A percentile compares a stretch with the other conserved stretches of the same genome.
These are phyloP conservation scores for Thymus quinquecostatus DNA, from an alignment of 257 asterid genomes.

Conservation along the genomic window DNA sequence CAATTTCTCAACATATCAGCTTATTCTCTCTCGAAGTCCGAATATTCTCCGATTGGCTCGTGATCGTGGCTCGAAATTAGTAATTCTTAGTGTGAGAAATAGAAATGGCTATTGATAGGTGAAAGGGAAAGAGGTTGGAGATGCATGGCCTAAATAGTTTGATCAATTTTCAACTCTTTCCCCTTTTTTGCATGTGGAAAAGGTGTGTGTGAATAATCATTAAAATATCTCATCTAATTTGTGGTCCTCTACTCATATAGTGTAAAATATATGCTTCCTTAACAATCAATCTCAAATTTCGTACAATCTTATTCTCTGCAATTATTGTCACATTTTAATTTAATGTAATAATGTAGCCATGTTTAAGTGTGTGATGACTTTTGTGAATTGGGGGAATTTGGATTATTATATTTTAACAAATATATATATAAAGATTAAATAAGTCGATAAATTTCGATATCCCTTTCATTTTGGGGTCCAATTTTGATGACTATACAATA, in stretches of 20 bases:
- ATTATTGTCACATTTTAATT: no score
- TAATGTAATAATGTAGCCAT: no score
- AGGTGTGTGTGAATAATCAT: not conserved
- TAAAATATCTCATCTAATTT: not conserved
- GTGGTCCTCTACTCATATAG: not conserved
- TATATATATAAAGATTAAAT: not conserved
- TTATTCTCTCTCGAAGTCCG: no score
- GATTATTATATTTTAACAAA: not conserved
- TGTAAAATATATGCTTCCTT: not conserved
- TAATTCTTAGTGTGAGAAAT: no score
- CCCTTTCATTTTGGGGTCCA: not conserved
- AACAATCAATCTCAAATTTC: not conserved
- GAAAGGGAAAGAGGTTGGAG: conserved; percentile 19
- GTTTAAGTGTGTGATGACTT: no score
- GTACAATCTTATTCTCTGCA: not conserved
- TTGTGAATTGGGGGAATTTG: not conserved
- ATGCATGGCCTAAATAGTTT: conserved; percentile 8
- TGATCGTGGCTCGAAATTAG: no score
- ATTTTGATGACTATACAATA: not conserved
- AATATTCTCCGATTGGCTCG: no score
- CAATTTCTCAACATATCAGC: no score
- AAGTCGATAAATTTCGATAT: not conserved
- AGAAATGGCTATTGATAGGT: not conserved
- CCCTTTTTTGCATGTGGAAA: not conserved
- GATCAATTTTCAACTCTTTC: not conserved